A percentile compares a stretch with the other conserved stretches of the same genome.
Evolutionary conservation across 2,329 filamentous ascomycete species (phyloP).

Genomic region (Verticillium dahliae): DNA sequence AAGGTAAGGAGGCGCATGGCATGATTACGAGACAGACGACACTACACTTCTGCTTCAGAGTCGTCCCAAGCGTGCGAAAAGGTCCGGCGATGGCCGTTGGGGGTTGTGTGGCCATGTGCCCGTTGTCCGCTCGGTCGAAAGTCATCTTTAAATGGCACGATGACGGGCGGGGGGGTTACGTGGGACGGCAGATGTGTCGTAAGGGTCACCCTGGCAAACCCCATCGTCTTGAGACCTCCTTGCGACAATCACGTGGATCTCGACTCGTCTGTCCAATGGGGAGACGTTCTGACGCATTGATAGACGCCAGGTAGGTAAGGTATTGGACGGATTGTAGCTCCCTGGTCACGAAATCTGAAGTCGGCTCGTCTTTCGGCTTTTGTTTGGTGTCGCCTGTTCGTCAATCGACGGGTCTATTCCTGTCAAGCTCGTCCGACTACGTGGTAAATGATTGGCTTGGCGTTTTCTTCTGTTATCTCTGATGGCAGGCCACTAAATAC

Average conservation of each 20-base stretch:
- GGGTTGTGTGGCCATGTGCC: background rate
- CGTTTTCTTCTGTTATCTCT: background rate
- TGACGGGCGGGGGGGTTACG: background rate
- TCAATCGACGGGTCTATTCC: background rate
- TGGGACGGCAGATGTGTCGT: background rate
- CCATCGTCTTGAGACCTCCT: conserved; percentile 3
- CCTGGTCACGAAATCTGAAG: background rate
- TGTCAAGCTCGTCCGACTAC: background rate
- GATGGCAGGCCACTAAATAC: no score
- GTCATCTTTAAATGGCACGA: background rate
- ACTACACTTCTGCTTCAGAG: background rate
- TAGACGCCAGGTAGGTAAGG: background rate
- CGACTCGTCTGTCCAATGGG: conserved; percentile 7
- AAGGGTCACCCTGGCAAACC: background rate
- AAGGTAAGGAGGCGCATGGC: background rate
- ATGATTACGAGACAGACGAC: background rate
- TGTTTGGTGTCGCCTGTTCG: background rate
- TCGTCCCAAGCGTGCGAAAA: background rate
- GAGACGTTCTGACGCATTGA: background rate
- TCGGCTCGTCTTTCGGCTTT: background rate
- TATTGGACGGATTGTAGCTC: background rate
- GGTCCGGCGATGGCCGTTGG: background rate
- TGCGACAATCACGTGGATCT: conserved; percentile 11
- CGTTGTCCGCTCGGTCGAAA: background rate
- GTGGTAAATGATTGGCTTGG: background rate